Percentiles rank a stretch among this genome's conserved stretches.
Evolutionary conservation across 2,329 filamentous ascomycete species (phyloP).

Genomic region (Penicillium sp.): DNA sequence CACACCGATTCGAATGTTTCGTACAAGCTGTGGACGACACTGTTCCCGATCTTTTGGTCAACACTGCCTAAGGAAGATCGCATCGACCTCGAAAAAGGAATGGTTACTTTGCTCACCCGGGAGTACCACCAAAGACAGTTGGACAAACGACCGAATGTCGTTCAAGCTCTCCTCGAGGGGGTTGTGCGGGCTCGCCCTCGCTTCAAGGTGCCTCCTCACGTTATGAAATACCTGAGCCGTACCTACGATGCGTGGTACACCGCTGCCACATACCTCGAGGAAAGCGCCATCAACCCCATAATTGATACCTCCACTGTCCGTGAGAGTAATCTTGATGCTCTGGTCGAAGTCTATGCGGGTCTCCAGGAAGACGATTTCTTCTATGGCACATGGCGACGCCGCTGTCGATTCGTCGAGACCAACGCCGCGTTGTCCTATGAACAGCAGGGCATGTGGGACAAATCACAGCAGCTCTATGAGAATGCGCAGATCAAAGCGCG

Average conservation of each 20-base stretch:
- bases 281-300: conserved; percentile 80
- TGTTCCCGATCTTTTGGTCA: conserved; percentile 95
- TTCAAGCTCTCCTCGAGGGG: conserved; percentile 88
- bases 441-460: conserved; percentile 99
- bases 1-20: conserved; percentile 82
- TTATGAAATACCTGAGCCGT: conserved; percentile 91
- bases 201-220: conserved; percentile 92
- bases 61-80: conserved; percentile 85
- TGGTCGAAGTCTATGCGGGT: conserved; percentile 89
- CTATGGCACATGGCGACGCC: conserved; percentile 93
- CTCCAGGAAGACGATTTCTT: conserved; percentile 96
- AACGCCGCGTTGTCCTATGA: conserved; percentile 97
- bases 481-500: conserved; percentile 95
- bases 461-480: conserved; percentile 96
- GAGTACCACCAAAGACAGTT: conserved; percentile 95
- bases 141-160: conserved; percentile 92
- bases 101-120: conserved; percentile 88
- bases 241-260: conserved; percentile 98
- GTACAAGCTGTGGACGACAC: conserved; percentile 84
- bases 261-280: conserved; percentile 87
- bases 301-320: conserved; percentile 82
- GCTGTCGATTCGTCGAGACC: conserved; percentile 95
- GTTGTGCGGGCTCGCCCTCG: conserved; percentile 81
- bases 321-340: conserved; percentile 92
- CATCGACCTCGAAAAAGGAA: conserved; percentile 83